A percentile compares a stretch with the other conserved stretches of the same genome.
These are phyloP conservation scores for Blastobotrys chiropterorum DNA, from an alignment of 805 yeast genomes.

Conservation along the genomic window DNA sequence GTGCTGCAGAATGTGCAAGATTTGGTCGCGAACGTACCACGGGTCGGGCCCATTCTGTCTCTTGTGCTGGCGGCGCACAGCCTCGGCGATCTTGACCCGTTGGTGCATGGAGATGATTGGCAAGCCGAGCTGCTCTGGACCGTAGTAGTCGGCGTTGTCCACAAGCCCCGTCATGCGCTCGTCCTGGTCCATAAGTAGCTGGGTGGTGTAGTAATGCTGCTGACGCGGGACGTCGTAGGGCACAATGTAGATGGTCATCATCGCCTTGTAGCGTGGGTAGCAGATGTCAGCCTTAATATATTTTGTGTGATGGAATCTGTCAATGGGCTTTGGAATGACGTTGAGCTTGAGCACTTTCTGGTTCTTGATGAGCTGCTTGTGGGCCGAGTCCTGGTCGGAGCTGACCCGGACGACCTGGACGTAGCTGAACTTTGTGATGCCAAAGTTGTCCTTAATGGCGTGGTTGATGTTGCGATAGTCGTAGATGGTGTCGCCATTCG, in stretches of 20 bases:
- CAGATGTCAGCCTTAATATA: constrained; percentile 54
- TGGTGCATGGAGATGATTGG: too few relatives aligned
- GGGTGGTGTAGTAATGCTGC: constrained; percentile 3
- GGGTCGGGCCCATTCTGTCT: too few relatives aligned
- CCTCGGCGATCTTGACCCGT: too few relatives aligned
- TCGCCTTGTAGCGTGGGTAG: constrained; percentile 55
- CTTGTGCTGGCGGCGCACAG: too few relatives aligned
- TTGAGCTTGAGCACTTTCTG: constrained; percentile 18
- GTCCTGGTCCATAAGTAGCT: constrained; percentile 4
- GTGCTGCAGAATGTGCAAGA: too few relatives aligned
- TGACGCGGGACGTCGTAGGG: constrained; percentile 32
- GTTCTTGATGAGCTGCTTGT: neutral
- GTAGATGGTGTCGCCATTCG: too few relatives aligned
- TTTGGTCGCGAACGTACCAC: too few relatives aligned
- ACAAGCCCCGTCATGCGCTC: neutral
- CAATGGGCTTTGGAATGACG: constrained; percentile 2
- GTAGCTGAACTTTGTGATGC: constrained; percentile 11
- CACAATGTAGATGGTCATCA: constrained; percentile 54
- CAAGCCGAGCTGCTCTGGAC: neutral
- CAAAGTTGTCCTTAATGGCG: constrained; percentile 8
- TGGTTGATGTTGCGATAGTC: constrained; percentile 9
- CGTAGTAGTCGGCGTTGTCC: neutral
- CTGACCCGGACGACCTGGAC: constrained; percentile 18
- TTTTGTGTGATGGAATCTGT: constrained; percentile 36
- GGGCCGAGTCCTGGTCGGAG: constrained; percentile 5